Evolutionary conservation across 495 filamentous ascomycete species (phyloP), one percentile per base, ranked within the genome.

Genomic region (Daldinia bambusicola): DNA sequence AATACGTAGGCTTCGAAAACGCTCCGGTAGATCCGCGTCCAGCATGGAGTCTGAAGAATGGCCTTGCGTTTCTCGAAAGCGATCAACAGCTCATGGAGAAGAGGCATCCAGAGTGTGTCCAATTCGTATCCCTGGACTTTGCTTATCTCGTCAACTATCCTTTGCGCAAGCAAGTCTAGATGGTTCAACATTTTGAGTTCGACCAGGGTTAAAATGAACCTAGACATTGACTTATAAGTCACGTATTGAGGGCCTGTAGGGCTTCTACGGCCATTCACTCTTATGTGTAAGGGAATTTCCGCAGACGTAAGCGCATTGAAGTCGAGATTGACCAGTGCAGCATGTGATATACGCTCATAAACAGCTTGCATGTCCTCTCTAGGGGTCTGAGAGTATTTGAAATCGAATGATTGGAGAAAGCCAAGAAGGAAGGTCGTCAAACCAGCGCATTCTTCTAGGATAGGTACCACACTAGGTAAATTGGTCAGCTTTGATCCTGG

Each of bases 51-150:
- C 14, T 62, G 55, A 13, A 72, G 57, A 16, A 48, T 32, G 10
- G 69, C 36, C 2, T 55, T 58, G 20, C 37, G n/a, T 18, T 61
- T 34, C 8, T 74, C 67, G 4, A 75, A 51, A 3, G 61, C 60
- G n/a, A 32, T 1, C 8, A 74, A 70, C 7, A 77, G 26, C 12
- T 41, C 16, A 52, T 62, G 64, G 16, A 75, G 57, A 45, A 74
- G 57, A 1, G 75, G 72, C 26, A 77, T 59, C 75, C 75, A 77
- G 12, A 77, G 22, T 2, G 0, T 14, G 8, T 61, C 38, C 18
- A 74, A 67, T 60, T 74, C 64, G 30, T 30, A 4, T 1, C 37
- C 10, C 14, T 55, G 58, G 20, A 74, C 50, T 20, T 12, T 12
- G 55, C n/a, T 13, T n/a, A 41, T 63, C 6, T 75, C 36, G 34